These are phyloP conservation scores for Picea engelmannii DNA, from an alignment of 83 land plant genomes.

Conservation along the genomic window DNA sequence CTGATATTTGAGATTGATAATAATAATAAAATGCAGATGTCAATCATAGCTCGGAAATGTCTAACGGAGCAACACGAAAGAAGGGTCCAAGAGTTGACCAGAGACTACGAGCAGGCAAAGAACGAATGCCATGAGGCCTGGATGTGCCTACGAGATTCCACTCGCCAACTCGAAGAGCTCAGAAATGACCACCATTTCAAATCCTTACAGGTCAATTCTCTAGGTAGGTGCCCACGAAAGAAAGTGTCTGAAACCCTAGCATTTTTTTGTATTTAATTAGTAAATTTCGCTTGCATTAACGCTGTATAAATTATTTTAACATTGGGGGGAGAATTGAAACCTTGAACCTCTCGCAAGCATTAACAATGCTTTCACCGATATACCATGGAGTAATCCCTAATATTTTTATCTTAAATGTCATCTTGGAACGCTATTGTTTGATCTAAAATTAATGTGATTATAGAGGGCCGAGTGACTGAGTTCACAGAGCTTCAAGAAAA, in stretches of 20 bases:
- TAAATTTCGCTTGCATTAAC: not conserved
- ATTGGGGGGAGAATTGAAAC: not conserved
- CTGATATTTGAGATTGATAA: too few relatives aligned
- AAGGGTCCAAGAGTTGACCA: not conserved
- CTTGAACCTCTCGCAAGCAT: not conserved
- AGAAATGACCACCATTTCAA: constrained; percentile 9
- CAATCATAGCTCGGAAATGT: not conserved
- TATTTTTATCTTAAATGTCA: not conserved
- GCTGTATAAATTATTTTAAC: not conserved
- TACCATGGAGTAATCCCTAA: not conserved
- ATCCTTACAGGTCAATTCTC: not conserved
- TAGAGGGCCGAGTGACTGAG: constrained; percentile 33
- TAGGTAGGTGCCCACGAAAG: not conserved
- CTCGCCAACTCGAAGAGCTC: constrained; percentile 1
- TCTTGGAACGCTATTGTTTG: not conserved
- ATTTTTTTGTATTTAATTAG: too few relatives aligned
- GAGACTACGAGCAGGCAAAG: not conserved
- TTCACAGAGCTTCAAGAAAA: constrained; percentile 23
- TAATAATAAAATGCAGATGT: too few relatives aligned
- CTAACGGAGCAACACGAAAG: not conserved
- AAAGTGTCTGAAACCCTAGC: too few relatives aligned
- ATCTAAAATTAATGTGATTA: constrained; percentile 14
- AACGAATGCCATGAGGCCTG: constrained; percentile 9
- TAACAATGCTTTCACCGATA: too few relatives aligned
- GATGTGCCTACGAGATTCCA: constrained; percentile 5